Percentiles rank a stretch among this genome's conserved stretches.
phyloP scores from a whole-genome alignment of 179 eudicot genomes.

The Beta macrorhiza region DNA sequence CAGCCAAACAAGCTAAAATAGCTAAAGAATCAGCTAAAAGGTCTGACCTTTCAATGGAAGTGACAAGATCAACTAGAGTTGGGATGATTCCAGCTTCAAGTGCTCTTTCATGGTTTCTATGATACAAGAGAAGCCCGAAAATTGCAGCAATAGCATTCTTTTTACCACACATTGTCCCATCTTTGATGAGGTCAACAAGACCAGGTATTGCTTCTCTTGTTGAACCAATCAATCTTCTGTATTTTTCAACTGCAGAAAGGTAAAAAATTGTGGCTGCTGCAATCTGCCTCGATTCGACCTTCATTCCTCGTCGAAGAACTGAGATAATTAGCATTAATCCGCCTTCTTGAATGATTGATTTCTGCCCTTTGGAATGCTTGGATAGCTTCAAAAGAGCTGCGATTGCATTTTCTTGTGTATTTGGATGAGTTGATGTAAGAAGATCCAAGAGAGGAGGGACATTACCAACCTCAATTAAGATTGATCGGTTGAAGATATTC shows the following conservation, averaged over 20 bases:
- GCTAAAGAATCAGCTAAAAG: slow-evolving; percentile 56
- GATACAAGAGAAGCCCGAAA: slow-evolving; percentile 53
- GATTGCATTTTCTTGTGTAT: slow-evolving; percentile 64
- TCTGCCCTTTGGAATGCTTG: slow-evolving; percentile 60
- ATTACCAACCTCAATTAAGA: slow-evolving; percentile 55
- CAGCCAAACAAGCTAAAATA: slow-evolving; percentile 57
- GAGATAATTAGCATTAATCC: slow-evolving; percentile 47
- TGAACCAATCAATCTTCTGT: slow-evolving; percentile 56
- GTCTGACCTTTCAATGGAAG: slow-evolving; percentile 46
- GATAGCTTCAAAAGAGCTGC: slow-evolving; percentile 75
- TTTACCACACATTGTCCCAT: slow-evolving; percentile 60
- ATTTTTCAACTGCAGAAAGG: slow-evolving; percentile 50
- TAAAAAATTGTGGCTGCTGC: slow-evolving; percentile 81
- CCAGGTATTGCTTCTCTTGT: slow-evolving; percentile 47
- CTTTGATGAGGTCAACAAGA: slow-evolving; percentile 47
- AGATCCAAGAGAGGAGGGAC: slow-evolving; percentile 56
- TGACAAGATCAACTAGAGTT: slow-evolving; percentile 36
- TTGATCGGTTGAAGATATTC: slow-evolving; percentile 50
- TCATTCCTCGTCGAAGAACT: slow-evolving; percentile 51
- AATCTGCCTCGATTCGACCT: slow-evolving; percentile 52
- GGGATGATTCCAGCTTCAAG: slow-evolving; percentile 56
- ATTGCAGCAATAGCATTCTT: slow-evolving; percentile 76
- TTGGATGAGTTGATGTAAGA: slow-evolving; percentile 48
- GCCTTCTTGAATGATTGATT: slow-evolving; percentile 54
- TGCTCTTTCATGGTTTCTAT: slow-evolving; percentile 45